Percentiles rank a stretch among this genome's conserved stretches.
Conservation (phyloP, 768 basidiomycete species). For the Tephrocybe sp. region DNA sequence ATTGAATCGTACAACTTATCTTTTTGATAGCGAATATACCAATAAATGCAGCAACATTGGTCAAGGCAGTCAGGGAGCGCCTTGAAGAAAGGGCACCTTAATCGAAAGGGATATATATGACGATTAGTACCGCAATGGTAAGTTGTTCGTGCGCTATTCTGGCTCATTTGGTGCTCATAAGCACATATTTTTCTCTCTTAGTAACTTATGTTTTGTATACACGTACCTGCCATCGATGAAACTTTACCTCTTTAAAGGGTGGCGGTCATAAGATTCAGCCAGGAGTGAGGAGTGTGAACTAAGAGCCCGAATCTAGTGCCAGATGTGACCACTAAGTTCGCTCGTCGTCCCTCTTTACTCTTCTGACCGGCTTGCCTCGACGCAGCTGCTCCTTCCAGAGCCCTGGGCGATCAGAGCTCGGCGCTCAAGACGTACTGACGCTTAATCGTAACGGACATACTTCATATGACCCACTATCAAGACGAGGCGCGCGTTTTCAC, state of each 20-base stretch:
- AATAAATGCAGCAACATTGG: slow-evolving; percentile 56
- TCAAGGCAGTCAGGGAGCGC: slow-evolving; percentile 55
- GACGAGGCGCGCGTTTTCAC: slow-evolving; percentile 24
- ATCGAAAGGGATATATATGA: not conserved
- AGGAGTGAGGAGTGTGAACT: slow-evolving; percentile 8
- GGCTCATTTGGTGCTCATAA: not conserved
- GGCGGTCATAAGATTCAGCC: slow-evolving; percentile 4
- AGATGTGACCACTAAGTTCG: not conserved
- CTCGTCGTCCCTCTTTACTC: slow-evolving; percentile 5
- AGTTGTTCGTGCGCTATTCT: not conserved
- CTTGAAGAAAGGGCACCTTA: slow-evolving; percentile 19
- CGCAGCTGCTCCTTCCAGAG: slow-evolving; percentile 6
- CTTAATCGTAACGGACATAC: slow-evolving; percentile 14
- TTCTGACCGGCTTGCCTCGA: slow-evolving; percentile 9
- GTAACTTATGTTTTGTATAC: slow-evolving; percentile 7
- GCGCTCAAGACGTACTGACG: slow-evolving; percentile 16
- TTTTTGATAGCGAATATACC: slow-evolving; percentile 42
- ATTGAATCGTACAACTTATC: not conserved
- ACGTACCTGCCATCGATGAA: slow-evolving; percentile 7
- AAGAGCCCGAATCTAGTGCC: not conserved
- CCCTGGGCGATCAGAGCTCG: slow-evolving; percentile 8
- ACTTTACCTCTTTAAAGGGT: slow-evolving; percentile 7
- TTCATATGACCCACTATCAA: slow-evolving; percentile 14
- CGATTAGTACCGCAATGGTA: slow-evolving; percentile 4
- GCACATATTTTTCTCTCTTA: not conserved